Evolutionary conservation across 768 basidiomycete genomes (phyloP).

Genomic region (Xerocomellus intermedius): DNA sequence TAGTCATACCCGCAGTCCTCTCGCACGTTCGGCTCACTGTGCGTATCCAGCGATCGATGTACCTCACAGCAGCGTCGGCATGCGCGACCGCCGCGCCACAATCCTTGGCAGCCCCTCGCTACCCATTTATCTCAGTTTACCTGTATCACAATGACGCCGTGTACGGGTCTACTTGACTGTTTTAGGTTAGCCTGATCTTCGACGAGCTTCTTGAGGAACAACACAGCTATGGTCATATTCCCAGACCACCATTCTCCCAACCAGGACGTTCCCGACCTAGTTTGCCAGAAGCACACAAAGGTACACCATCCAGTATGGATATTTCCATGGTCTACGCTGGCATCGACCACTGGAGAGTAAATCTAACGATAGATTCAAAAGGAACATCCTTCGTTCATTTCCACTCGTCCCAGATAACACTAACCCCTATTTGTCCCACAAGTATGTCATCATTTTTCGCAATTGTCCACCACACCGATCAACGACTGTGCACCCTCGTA

Average conservation of each 20-base stretch:
- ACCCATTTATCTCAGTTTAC: neutral
- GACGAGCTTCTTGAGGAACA: neutral
- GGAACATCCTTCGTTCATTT: neutral
- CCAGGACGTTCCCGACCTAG: neutral
- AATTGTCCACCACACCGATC: neutral
- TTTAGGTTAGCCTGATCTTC: neutral
- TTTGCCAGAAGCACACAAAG: neutral
- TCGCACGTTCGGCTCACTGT: neutral
- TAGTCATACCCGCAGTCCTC: constrained; percentile 6
- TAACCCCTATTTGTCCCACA: neutral
- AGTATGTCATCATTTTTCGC: neutral
- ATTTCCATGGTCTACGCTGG: neutral
- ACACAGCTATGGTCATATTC: neutral
- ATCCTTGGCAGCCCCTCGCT: neutral
- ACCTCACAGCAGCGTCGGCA: constrained; percentile 6
- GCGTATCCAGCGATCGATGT: neutral
- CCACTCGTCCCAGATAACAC: neutral
- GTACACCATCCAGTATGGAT: neutral
- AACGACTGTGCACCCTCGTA: neutral
- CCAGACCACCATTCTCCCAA: neutral
- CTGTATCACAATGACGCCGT: neutral
- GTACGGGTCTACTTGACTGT: neutral
- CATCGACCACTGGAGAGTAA: neutral
- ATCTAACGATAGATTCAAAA: neutral
- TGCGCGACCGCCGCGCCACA: neutral